Base-by-base conservation (phyloP, 2,329 filamentous ascomycete species). In the Aspergillus nomiae region DNA sequence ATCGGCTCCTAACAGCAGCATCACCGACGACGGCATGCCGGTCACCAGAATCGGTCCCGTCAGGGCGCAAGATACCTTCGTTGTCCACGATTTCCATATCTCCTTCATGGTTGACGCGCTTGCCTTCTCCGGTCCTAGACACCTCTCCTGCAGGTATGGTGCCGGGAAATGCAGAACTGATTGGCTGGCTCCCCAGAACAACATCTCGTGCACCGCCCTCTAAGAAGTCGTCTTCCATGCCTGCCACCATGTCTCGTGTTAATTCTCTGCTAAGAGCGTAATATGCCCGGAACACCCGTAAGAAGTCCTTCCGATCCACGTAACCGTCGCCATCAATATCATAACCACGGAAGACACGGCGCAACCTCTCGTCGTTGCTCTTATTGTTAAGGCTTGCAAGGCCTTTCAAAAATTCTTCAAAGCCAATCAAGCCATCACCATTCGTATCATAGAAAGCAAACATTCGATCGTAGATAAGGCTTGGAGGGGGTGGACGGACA, bases 361-460 rank as follows among this genome's bases (percentile, higher is more conserved):
- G 83, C 48, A 94, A 83, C 66, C 91, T 89, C 69, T 92, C 88
- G 69, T 90, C 80, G 28, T 84, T 84, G 60, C 81, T 81, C 60
- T 85, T 84, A 30, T 84, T 82, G 63, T 86, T 85, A 63, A 90
- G 79, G 57, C 85, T 85, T 5, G 92, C 89, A 55, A 97, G 83
- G 0, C 92, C 95, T 62, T 90, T 88, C 28, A 98, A 81, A 73
- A 97, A 99, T 75, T 99, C 95, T 56, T 92, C 86, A 69, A 99
- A 98, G 9, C 92, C 91, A 70, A 99, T 97, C 9, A 96, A 82
- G 26, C 91, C 91, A 74, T 99, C 92, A 48, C 88, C 86, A 75
- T 98, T 94, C 36, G 89, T 91, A 77, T 99, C 95, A 76, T 97
- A 99, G 76, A 97, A 97, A 57, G 91, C 88, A 78, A 98, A 99